Evolutionary conservation across 2,329 filamentous ascomycete species (phyloP).

Genomic region (Orbilia ellipsospora): DNA sequence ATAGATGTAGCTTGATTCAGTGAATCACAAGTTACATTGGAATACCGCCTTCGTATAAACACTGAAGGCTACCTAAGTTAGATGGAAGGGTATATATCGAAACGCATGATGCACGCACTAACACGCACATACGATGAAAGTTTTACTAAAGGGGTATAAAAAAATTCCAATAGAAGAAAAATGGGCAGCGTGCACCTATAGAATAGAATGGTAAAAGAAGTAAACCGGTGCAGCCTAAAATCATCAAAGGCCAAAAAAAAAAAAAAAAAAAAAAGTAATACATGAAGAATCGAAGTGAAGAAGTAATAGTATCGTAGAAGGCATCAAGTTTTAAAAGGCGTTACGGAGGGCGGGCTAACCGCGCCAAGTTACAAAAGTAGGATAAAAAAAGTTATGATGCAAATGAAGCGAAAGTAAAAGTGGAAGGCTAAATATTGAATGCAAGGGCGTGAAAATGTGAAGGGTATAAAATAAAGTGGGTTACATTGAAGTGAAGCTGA

Average conservation of each 20-base stretch:
- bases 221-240: slow-evolving; percentile 29
- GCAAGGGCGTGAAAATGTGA: slow-evolving; percentile 22
- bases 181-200: slow-evolving; percentile 18
- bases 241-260: slow-evolving; percentile 20
- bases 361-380: slow-evolving; percentile 34
- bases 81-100: too few relatives aligned
- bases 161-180: slow-evolving; percentile 7
- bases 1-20: too few relatives aligned
- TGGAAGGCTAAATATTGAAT: slow-evolving; percentile 11
- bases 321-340: slow-evolving; percentile 27
- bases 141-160: slow-evolving; percentile 17
- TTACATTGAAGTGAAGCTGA: slow-evolving; percentile 38
- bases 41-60: too few relatives aligned
- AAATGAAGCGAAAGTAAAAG: slow-evolving; percentile 23
- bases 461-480: slow-evolving; percentile 45
- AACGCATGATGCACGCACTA: too few relatives aligned
- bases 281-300: slow-evolving; percentile 22
- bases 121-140: too few relatives aligned
- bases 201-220: slow-evolving; percentile 29
- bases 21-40: too few relatives aligned
- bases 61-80: too few relatives aligned
- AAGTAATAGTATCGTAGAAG: slow-evolving; percentile 34
- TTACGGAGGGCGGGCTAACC: slow-evolving; percentile 33
- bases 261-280: slow-evolving; percentile 18
- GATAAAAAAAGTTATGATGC: slow-evolving; percentile 23